phyloP scores from a whole-genome alignment of 2,329 filamentous ascomycete genomes.

The Colletotrichum falcatum region DNA sequence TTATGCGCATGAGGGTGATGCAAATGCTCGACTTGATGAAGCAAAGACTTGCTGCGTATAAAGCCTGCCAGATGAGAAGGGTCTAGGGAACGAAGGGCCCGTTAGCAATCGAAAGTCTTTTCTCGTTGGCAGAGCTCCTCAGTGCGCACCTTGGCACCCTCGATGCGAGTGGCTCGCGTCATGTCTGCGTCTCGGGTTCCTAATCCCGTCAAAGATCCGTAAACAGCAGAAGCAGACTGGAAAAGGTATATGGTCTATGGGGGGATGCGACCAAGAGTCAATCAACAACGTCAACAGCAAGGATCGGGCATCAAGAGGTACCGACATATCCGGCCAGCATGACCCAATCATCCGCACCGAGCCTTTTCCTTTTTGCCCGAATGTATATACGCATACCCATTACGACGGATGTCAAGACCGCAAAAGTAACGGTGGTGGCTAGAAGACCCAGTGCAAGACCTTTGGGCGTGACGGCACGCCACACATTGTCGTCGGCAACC shows the following conservation, averaged over 20 bases:
- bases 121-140: neutral
- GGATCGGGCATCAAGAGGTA: too few species aligned
- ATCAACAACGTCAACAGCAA: too few species aligned
- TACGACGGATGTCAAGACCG: neutral
- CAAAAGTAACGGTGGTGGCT: neutral
- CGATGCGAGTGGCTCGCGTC: neutral
- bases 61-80: neutral
- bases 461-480: neutral
- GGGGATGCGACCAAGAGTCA: too few species aligned
- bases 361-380: neutral
- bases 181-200: neutral
- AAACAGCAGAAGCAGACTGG: neutral
- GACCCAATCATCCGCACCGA: neutral
- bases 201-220: neutral
- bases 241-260: too few species aligned
- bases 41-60: neutral
- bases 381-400: neutral
- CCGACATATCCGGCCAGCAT: neutral
- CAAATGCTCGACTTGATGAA: constrained; percentile 47
- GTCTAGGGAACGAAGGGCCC: neutral
- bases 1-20: constrained; percentile 46
- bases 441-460: neutral
- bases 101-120: too few species aligned
- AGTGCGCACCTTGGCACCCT: neutral
- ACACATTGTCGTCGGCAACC: neutral